Base-by-base conservation (phyloP, 805 yeast species). In the Gaillardinia entomophila region DNA sequence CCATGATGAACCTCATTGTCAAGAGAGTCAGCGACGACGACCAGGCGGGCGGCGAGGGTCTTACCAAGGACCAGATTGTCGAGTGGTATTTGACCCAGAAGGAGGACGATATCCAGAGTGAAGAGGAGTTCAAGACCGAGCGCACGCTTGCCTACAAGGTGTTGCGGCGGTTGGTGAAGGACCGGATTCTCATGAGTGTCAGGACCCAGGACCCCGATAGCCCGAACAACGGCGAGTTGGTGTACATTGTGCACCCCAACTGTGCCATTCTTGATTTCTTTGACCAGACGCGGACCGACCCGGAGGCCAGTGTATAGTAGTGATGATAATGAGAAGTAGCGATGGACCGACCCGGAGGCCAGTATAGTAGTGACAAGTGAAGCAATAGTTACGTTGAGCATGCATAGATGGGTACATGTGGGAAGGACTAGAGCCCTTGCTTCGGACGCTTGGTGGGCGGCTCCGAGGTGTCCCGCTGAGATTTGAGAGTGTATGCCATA, bases 1-100 rank as follows among this genome's bases (percentile, higher is more conserved):
- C 79, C 28, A 84, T 89, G 68, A 84, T 86, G 81, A 84, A 86
- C 53, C 57, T 81, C 38, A 66, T 89, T 42, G 88, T 89, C 17
- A 75, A 75, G 46, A 60, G 60, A 30, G 75, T 82, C 8, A 66
- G 75, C n/a, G 75, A 73, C 34, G 79, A 75, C 37, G 71, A 66
- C 22, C 66, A 55, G 30, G 66, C 54, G 11, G 66, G 58, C 8
- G 67, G 73, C 4, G 71, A 67, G 17, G 96, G 94, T 6, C 60
- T 84, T 35, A 75, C 83, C 0, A 81, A 78, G 3, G 76, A 73
- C 5, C 78, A 77, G 24, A 62, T 92, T 30, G 76, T 80, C n/a
- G 80, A 84, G 28, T 84, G 88, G 82, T 92, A 88, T 57, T 68
- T 90, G 48, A 63, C 73, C 24, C 82, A 78, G 45, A 75, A 75